Evolutionary conservation across 164 flowering plant species (phyloP).

Genomic region (Liriodendron chinense): DNA sequence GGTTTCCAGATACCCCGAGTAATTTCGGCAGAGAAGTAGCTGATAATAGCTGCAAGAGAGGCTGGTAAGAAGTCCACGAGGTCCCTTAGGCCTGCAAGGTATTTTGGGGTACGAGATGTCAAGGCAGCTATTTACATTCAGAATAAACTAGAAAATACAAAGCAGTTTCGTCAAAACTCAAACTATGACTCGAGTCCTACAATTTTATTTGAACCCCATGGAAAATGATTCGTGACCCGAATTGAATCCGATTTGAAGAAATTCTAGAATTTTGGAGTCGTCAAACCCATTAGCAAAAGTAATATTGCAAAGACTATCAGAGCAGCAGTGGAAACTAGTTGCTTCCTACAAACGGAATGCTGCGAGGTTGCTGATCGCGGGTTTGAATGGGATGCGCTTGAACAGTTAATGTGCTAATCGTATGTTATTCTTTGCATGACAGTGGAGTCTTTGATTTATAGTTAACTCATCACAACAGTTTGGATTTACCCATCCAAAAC

Average conservation of each 20-base stretch:
- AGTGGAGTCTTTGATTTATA: no score
- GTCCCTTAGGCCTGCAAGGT: conserved; percentile 75
- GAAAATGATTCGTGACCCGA: background rate
- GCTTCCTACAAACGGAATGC: no score
- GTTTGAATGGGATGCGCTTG: no score
- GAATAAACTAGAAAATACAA: background rate
- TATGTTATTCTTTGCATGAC: no score
- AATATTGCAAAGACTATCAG: no score
- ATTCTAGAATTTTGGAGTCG: no score
- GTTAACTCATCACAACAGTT: no score
- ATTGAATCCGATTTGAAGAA: background rate
- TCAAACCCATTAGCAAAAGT: background rate
- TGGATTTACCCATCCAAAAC: no score
- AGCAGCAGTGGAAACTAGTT: no score
- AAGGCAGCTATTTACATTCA: background rate
- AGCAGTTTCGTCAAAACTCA: background rate
- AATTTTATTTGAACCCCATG: background rate
- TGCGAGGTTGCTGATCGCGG: no score
- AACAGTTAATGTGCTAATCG: no score
- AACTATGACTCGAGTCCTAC: background rate
- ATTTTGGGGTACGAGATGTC: conserved; percentile 7
- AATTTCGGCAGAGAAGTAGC: conserved; percentile 86
- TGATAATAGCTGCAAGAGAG: conserved; percentile 65
- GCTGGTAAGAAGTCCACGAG: conserved; percentile 94
- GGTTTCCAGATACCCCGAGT: conserved; percentile 94